These are phyloP conservation scores for Amniculicola lignicola DNA, from an alignment of 495 filamentous ascomycete species.

Conservation along the genomic window DNA sequence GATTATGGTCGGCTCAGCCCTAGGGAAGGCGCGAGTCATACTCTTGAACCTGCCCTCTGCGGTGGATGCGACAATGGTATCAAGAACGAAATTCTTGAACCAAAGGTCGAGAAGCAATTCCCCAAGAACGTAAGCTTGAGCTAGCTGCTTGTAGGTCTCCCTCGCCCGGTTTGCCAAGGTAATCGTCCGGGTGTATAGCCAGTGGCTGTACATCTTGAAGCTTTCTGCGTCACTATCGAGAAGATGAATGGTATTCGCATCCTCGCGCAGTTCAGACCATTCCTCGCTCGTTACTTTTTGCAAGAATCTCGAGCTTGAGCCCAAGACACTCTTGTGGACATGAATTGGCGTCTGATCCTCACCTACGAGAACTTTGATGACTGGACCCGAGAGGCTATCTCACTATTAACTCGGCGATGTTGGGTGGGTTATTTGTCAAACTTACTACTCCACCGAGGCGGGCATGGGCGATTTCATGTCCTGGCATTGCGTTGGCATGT, in stretches of 20 bases:
- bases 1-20: not conserved
- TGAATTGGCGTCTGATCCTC: not conserved
- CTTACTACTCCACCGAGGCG: no score
- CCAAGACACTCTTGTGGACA: not conserved
- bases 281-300: not conserved
- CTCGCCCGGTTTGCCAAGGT: not conserved
- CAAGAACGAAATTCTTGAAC: slow-evolving; percentile 16
- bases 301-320: not conserved
- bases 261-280: not conserved
- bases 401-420: no score
- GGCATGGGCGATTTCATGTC: no score
- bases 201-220: not conserved
- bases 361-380: not conserved
- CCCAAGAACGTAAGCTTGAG: slow-evolving; percentile 13
- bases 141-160: not conserved
- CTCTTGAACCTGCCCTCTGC: no score
- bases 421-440: no score
- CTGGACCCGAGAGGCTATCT: not conserved
- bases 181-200: not conserved
- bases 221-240: not conserved
- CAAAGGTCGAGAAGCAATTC: slow-evolving; percentile 8
- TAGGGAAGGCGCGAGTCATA: no score
- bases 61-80: not conserved
- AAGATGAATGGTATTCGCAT: not conserved
- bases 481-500: no score